Evolutionary conservation across 805 yeast species (phyloP).

Genomic region (Maudiozyma bulderi): DNA sequence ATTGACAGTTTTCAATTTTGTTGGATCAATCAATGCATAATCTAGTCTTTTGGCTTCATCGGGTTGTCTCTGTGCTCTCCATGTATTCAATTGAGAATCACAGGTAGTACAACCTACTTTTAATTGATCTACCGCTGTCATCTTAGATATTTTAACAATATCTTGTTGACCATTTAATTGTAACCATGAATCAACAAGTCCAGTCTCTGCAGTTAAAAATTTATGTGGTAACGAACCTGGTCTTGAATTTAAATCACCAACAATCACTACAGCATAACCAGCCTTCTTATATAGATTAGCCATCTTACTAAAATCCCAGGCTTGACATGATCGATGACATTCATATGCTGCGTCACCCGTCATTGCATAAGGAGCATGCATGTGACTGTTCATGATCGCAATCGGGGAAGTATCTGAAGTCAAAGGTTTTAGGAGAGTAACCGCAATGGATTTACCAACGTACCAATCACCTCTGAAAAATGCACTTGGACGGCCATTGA

Average conservation of each 20-base stretch:
- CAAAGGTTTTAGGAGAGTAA: slow-evolving; percentile 54
- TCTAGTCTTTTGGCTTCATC: slow-evolving; percentile 83
- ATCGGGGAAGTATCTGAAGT: slow-evolving; percentile 41
- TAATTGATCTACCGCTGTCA: slow-evolving; percentile 56
- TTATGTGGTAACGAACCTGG: slow-evolving; percentile 80
- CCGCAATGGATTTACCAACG: slow-evolving; percentile 84
- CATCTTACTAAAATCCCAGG: slow-evolving; percentile 83
- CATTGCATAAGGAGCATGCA: slow-evolving; percentile 91
- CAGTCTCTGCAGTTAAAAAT: slow-evolving; percentile 60
- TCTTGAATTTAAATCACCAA: slow-evolving; percentile 85
- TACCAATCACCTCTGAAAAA: slow-evolving; percentile 94
- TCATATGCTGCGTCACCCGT: slow-evolving; percentile 82
- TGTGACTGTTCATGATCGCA: slow-evolving; percentile 81
- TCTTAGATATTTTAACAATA: slow-evolving; percentile 32
- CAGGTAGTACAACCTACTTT: slow-evolving; percentile 76
- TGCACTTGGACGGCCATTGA: slow-evolving; percentile 92
- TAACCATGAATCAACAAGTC: slow-evolving; percentile 77
- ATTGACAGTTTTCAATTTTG: slow-evolving; percentile 41
- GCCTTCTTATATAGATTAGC: slow-evolving; percentile 52
- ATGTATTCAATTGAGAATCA: slow-evolving; percentile 78
- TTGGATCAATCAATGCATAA: slow-evolving; percentile 69
- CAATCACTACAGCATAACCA: slow-evolving; percentile 79
- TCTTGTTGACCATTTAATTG: slow-evolving; percentile 44
- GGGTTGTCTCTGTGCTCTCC: slow-evolving; percentile 45
- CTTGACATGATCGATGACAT: slow-evolving; percentile 88